Evolutionary conservation across 2,329 filamentous ascomycete species (phyloP).

Genomic region (Dactylellina haptotyla): DNA sequence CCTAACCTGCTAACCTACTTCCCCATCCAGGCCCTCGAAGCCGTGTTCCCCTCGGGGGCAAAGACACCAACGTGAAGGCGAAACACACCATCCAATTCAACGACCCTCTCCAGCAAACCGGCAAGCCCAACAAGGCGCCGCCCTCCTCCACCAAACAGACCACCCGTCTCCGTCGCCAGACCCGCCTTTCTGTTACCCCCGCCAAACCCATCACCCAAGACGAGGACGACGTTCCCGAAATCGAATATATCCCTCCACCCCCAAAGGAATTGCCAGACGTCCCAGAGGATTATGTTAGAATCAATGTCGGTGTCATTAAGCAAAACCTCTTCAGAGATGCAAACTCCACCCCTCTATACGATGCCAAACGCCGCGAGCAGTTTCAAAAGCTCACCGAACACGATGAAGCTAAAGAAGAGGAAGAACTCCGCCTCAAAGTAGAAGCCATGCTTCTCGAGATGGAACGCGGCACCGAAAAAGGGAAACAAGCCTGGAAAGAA

Average conservation of each 20-base stretch:
- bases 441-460: constrained; percentile 33
- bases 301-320: constrained; percentile 70
- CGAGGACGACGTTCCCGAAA: constrained; percentile 73
- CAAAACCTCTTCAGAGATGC: constrained; percentile 72
- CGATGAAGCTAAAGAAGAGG: constrained; percentile 32
- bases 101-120: constrained; percentile 71
- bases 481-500: constrained; percentile 6
- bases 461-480: constrained; percentile 9
- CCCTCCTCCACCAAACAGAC: constrained; percentile 71
- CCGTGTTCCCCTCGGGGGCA: constrained; percentile 86
- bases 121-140: constrained; percentile 69
- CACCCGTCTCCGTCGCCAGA: constrained; percentile 63
- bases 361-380: constrained; percentile 15
- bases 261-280: constrained; percentile 70
- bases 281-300: constrained; percentile 73
- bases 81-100: constrained; percentile 63
- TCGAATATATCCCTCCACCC: constrained; percentile 85
- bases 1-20: not conserved
- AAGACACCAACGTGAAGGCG: constrained; percentile 94
- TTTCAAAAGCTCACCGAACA: constrained; percentile 34
- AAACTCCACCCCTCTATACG: constrained; percentile 61
- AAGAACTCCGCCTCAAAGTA: constrained; percentile 18
- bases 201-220: constrained; percentile 68
- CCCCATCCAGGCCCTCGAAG: constrained; percentile 68
- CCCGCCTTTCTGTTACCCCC: constrained; percentile 69